These are phyloP conservation scores for Spirogloea muscicola DNA, from an alignment of 139 green algal species.

Conservation along the genomic window DNA sequence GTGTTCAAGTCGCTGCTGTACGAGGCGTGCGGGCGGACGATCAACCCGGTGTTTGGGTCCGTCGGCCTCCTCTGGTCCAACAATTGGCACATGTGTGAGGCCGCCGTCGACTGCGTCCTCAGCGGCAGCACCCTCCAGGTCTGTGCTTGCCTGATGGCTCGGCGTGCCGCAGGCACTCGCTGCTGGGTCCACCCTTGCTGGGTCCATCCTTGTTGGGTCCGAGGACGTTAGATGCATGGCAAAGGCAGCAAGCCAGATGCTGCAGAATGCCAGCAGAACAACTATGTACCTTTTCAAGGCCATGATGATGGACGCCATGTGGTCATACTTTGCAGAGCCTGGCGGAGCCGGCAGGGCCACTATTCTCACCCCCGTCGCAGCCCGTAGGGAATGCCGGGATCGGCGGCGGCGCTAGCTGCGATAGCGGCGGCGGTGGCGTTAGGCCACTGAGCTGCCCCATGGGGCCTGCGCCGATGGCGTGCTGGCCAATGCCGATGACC, in stretches of 20 bases:
- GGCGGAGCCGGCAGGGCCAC: neutral
- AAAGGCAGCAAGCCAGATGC: neutral
- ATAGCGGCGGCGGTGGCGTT: neutral
- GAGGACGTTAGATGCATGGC: neutral
- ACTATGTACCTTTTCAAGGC: neutral
- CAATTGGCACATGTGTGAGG: conserved; percentile 39
- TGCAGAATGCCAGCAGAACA: neutral
- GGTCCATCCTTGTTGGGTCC: neutral
- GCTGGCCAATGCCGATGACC: conserved; percentile 10
- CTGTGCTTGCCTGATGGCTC: neutral
- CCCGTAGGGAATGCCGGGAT: neutral
- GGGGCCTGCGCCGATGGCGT: neutral
- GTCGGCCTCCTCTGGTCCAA: conserved; percentile 31
- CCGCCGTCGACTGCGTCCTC: conserved; percentile 39
- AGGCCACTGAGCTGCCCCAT: too few relatives aligned
- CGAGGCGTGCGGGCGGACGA: conserved; percentile 42
- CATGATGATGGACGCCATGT: neutral
- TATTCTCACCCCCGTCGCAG: neutral
- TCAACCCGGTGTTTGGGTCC: conserved; percentile 41
- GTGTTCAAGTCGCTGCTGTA: conserved; percentile 48
- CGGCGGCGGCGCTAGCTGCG: neutral
- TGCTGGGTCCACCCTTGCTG: neutral
- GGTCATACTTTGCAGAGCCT: neutral
- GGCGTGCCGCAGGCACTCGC: neutral
- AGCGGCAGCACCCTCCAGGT: conserved; percentile 16